phyloP scores from a whole-genome alignment of 805 yeast genomes.

The Yarrowia keelungensis region DNA sequence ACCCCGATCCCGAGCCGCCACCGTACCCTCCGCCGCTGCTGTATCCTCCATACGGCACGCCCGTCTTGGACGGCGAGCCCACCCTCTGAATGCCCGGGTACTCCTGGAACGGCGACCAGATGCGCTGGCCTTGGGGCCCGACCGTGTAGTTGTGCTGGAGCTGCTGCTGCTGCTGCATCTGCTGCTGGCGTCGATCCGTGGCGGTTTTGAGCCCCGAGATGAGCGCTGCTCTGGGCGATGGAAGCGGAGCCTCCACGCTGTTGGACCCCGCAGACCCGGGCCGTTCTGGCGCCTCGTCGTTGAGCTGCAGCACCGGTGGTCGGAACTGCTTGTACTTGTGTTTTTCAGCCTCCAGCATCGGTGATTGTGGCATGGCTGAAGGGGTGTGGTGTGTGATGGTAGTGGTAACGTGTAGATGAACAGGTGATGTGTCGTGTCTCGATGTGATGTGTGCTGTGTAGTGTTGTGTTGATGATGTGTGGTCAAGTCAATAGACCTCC shows the following conservation, averaged over 20 bases:
- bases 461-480: no score
- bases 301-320: slow-evolving; percentile 39
- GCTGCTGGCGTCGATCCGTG: slow-evolving; percentile 45
- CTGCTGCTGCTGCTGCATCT: slow-evolving; percentile 41
- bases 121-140: slow-evolving; percentile 37
- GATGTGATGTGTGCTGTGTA: no score
- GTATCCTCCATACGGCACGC: slow-evolving; percentile 27
- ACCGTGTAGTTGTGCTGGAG: slow-evolving; percentile 32
- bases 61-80: slow-evolving; percentile 22
- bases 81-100: slow-evolving; percentile 33
- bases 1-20: slow-evolving; percentile 16
- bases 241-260: slow-evolving; percentile 25
- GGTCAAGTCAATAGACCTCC: no score
- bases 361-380: slow-evolving; percentile 11
- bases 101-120: slow-evolving; percentile 37
- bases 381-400: slow-evolving; percentile 7
- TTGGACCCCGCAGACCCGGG: slow-evolving; percentile 1
- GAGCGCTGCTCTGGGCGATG: slow-evolving; percentile 46
- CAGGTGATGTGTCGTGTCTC: no score
- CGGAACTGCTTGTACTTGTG: slow-evolving; percentile 41
- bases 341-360: slow-evolving; percentile 36
- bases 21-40: slow-evolving; percentile 14
- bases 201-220: slow-evolving; percentile 46
- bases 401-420: no score
- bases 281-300: slow-evolving; percentile 24